These are phyloP conservation scores for Lyophyllum semitale DNA, from an alignment of 768 basidiomycete genomes.

Conservation along the genomic window DNA sequence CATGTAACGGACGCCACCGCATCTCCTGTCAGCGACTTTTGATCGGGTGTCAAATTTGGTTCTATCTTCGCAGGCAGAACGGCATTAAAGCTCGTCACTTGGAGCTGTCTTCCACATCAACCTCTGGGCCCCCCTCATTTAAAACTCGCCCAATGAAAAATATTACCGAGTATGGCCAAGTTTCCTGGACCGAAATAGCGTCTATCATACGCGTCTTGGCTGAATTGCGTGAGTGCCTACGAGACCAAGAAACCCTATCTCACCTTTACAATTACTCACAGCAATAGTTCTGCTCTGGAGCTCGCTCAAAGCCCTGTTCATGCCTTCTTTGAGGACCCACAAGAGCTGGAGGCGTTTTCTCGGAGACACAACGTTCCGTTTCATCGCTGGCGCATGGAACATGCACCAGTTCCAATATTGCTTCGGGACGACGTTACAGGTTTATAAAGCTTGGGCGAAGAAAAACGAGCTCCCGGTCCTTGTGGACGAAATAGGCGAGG, in stretches of 20 bases:
- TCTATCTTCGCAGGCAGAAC: too few relatives aligned
- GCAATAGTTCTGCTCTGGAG: constrained; percentile 20
- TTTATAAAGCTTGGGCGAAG: constrained; percentile 26
- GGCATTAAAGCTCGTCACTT: too few relatives aligned
- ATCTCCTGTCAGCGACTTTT: too few relatives aligned
- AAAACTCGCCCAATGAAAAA: too few relatives aligned
- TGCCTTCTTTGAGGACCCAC: constrained; percentile 10
- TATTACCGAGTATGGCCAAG: not conserved
- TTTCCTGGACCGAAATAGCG: constrained; percentile 6
- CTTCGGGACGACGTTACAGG: constrained; percentile 18
- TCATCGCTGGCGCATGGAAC: constrained; percentile 6
- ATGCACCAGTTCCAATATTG: constrained; percentile 23
- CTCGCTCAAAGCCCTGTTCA: constrained; percentile 13
- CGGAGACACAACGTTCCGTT: constrained; percentile 17
- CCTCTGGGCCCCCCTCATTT: too few relatives aligned
- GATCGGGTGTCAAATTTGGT: too few relatives aligned
- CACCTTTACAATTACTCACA: not conserved
- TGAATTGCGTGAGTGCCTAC: not conserved
- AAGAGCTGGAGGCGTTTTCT: constrained; percentile 24
- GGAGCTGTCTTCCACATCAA: too few relatives aligned
- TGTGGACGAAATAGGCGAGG: constrained; percentile 30
- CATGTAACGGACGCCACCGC: too few relatives aligned
- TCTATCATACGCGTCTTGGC: not conserved
- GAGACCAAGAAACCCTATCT: not conserved
- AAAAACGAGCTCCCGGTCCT: constrained; percentile 15